phyloP scores from a whole-genome alignment of 148 eudicot species.

The Arbutus unedo region DNA sequence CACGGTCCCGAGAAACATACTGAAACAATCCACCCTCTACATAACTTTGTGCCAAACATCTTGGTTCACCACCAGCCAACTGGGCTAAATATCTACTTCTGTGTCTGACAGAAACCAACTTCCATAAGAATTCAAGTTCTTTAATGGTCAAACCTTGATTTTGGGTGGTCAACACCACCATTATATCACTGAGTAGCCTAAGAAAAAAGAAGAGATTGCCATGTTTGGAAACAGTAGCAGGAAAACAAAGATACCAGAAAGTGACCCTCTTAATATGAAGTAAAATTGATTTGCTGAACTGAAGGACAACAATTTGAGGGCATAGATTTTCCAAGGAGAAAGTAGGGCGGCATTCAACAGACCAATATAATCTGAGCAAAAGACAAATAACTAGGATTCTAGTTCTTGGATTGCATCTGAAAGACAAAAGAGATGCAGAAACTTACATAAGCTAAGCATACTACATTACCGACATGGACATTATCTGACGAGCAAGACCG shows the following conservation, averaged over 20 bases:
- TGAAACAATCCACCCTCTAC: background rate
- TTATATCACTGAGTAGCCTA: background rate
- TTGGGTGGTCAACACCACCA: background rate
- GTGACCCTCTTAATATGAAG: background rate
- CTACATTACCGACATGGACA: slow-evolving; percentile 75
- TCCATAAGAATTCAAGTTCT: background rate
- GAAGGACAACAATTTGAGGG: background rate
- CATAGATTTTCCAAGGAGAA: too few species aligned
- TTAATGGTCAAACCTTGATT: background rate
- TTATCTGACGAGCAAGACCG: slow-evolving; percentile 91
- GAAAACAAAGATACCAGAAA: too few species aligned
- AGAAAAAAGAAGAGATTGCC: too few species aligned
- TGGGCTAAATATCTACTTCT: background rate
- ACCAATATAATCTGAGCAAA: background rate
- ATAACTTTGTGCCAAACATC: too few species aligned
- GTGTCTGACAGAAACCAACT: background rate
- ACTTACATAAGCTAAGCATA: background rate
- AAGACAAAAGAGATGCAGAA: background rate
- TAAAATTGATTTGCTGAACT: background rate
- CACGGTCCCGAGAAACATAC: background rate
- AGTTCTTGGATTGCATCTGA: slow-evolving; percentile 9
- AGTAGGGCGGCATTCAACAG: background rate
- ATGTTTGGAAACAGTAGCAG: too few species aligned
- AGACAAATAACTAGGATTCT: background rate
- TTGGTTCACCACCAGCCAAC: background rate